Evolutionary conservation across 1,284 basidiomycete species (phyloP).

Genomic region (Naganishia sp.): DNA sequence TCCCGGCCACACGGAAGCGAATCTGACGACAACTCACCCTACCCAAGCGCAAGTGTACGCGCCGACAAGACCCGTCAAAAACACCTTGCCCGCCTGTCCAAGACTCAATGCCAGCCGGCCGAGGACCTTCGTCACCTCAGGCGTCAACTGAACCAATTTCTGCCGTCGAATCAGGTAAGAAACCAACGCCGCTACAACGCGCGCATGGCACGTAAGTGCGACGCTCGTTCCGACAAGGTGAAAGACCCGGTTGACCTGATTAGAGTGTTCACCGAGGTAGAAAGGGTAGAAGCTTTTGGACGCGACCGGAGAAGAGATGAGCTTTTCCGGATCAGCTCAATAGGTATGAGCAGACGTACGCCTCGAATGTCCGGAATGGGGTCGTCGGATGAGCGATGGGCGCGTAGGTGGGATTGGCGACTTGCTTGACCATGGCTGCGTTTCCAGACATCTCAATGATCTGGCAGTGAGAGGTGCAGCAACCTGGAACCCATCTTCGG

Average conservation of each 20-base stretch:
- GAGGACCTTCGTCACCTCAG: slow-evolving; percentile 1
- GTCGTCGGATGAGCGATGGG: slow-evolving; percentile 20
- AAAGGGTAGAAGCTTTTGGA: slow-evolving; percentile 39
- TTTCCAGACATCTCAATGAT: not conserved
- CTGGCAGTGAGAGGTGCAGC: too few relatives aligned
- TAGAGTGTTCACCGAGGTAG: slow-evolving; percentile 41
- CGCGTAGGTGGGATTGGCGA: slow-evolving; percentile 32
- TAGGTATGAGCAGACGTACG: not conserved
- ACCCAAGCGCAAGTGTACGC: slow-evolving; percentile 41
- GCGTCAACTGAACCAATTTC: not conserved
- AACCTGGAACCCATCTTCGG: too few relatives aligned
- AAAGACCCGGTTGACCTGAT: slow-evolving; percentile 35
- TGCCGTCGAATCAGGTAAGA: slow-evolving; percentile 18
- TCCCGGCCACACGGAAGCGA: not conserved
- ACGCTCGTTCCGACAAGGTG: slow-evolving; percentile 39
- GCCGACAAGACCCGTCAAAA: slow-evolving; percentile 31
- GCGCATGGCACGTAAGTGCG: slow-evolving; percentile 32
- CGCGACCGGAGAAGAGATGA: not conserved
- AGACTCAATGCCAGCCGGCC: slow-evolving; percentile 19
- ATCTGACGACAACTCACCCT: slow-evolving; percentile 12
- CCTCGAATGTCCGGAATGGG: slow-evolving; percentile 27
- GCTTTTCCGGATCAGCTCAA: too few relatives aligned
- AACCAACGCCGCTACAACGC: slow-evolving; percentile 32
- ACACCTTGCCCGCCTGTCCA: slow-evolving; percentile 21
- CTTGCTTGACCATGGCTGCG: slow-evolving; percentile 19